Evolutionary conservation across 2,329 filamentous ascomycete species (phyloP).

Genomic region (Neofusicoccum parvum): DNA sequence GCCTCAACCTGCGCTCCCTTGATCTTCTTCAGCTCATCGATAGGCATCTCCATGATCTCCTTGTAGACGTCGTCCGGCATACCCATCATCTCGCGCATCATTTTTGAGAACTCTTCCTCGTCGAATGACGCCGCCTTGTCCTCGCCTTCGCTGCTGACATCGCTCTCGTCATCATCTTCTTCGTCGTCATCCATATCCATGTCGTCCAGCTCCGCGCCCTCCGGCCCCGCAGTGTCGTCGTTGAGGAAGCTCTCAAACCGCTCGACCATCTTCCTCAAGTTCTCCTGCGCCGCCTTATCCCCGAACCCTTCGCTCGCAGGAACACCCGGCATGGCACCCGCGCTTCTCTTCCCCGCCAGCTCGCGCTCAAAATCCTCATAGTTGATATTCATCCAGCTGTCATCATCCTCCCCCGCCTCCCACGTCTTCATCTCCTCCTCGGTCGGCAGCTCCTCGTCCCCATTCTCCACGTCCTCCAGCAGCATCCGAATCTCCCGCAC

Average conservation of each 20-base stretch:
- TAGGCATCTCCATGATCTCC: constrained; percentile 33
- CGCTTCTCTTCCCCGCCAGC: constrained; percentile 55
- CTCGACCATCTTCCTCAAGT: constrained; percentile 87
- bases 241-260: constrained; percentile 92
- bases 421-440: constrained; percentile 73
- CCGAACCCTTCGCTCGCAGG: constrained; percentile 43
- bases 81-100: constrained; percentile 94
- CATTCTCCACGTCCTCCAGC: constrained; percentile 73
- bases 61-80: constrained; percentile 46
- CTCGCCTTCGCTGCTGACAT: constrained; percentile 60
- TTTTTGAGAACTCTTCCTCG: constrained; percentile 78
- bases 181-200: constrained; percentile 68
- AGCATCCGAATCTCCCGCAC: constrained; percentile 77
- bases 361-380: constrained; percentile 87
- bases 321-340: not conserved
- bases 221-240: constrained; percentile 77
- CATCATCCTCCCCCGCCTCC: constrained; percentile 75
- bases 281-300: constrained; percentile 67
- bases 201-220: constrained; percentile 72
- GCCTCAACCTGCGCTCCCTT: not conserved
- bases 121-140: constrained; percentile 79
- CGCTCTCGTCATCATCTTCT: constrained; percentile 48
- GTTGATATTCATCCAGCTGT: constrained; percentile 89
- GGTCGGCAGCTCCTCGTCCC: constrained; percentile 70
- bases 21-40: constrained; percentile 11